Percentiles rank a stretch among this genome's conserved stretches.
Evolutionary conservation across 2,329 filamentous ascomycete genomes (phyloP).

Genomic region (Ilyonectria sp.): DNA sequence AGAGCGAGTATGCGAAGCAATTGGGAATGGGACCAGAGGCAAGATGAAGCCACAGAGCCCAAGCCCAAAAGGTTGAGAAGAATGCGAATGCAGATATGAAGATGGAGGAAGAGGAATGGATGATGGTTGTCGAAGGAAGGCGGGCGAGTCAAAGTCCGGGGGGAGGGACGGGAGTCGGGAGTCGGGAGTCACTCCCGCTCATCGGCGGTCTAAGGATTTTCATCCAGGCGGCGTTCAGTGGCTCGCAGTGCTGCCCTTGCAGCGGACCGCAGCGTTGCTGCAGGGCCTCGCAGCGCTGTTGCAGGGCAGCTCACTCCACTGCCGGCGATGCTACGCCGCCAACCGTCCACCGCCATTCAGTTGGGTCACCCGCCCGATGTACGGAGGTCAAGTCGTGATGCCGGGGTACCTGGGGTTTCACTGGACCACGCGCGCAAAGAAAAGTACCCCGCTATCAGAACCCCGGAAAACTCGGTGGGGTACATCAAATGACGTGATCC

Average conservation of each 20-base stretch:
- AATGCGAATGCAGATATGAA: slow-evolving; percentile 3
- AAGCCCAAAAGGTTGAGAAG: background rate
- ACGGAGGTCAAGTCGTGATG: slow-evolving; percentile 40
- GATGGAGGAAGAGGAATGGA: slow-evolving; percentile 14
- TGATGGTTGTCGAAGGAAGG: slow-evolving; percentile 20
- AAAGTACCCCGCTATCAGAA: slow-evolving; percentile 40
- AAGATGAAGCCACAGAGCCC: slow-evolving; percentile 6
- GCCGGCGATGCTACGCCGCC: slow-evolving; percentile 24
- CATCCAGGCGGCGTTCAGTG: slow-evolving; percentile 13
- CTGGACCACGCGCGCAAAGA: background rate
- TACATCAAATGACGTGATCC: slow-evolving; percentile 48
- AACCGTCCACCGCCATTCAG: slow-evolving; percentile 44
- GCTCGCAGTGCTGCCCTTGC: slow-evolving; percentile 26
- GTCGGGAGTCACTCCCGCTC: slow-evolving; percentile 48
- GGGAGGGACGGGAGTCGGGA: slow-evolving; percentile 32
- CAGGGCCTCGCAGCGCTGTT: slow-evolving; percentile 32
- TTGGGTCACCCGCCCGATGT: slow-evolving; percentile 43
- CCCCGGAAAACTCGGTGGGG: slow-evolving; percentile 39
- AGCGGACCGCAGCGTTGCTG: slow-evolving; percentile 28
- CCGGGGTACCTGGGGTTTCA: slow-evolving; percentile 23
- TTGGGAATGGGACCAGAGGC: slow-evolving; percentile 1
- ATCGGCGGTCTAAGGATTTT: slow-evolving; percentile 44
- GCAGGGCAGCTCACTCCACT: slow-evolving; percentile 19
- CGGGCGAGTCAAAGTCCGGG: slow-evolving; percentile 33
- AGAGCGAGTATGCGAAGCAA: background rate